Conservation (phyloP, 208 protist genomes). For the Acanthamoeba divionensis region DNA sequence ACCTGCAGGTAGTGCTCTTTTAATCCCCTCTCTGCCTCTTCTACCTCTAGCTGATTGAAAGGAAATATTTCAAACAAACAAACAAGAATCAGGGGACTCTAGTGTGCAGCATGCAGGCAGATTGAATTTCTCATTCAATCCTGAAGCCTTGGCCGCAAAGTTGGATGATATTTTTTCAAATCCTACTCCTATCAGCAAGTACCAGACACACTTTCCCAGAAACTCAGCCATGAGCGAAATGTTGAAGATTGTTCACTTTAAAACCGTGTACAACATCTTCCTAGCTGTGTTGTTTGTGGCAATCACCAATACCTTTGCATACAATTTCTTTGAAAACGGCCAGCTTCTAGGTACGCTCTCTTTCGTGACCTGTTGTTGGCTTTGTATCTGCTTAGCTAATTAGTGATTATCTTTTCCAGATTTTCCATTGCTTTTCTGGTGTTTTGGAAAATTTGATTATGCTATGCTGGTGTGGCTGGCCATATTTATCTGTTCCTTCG, state of each 20-base stretch:
- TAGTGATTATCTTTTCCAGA: slow-evolving; percentile 13
- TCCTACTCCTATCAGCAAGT: slow-evolving; percentile 9
- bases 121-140: neutral
- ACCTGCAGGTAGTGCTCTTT: no score
- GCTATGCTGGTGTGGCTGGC: slow-evolving; percentile 6
- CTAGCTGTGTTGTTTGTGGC: neutral
- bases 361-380: no score
- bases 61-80: no score
- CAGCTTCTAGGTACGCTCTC: neutral
- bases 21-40: no score
- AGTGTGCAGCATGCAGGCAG: neutral
- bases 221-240: slow-evolving; percentile 44
- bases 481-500: neutral
- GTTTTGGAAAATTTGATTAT: slow-evolving; percentile 37
- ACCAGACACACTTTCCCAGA: slow-evolving; percentile 44
- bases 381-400: no score
- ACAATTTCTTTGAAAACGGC: neutral
- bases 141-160: neutral
- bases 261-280: slow-evolving; percentile 49
- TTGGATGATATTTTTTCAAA: neutral
- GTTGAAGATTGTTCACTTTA: slow-evolving; percentile 52
- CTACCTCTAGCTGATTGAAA: no score
- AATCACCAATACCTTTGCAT: neutral
- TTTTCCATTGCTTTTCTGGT: slow-evolving; percentile 23
- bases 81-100: no score